phyloP scores from a whole-genome alignment of 768 basidiomycete species.

The Rhodotorula toruloides region DNA sequence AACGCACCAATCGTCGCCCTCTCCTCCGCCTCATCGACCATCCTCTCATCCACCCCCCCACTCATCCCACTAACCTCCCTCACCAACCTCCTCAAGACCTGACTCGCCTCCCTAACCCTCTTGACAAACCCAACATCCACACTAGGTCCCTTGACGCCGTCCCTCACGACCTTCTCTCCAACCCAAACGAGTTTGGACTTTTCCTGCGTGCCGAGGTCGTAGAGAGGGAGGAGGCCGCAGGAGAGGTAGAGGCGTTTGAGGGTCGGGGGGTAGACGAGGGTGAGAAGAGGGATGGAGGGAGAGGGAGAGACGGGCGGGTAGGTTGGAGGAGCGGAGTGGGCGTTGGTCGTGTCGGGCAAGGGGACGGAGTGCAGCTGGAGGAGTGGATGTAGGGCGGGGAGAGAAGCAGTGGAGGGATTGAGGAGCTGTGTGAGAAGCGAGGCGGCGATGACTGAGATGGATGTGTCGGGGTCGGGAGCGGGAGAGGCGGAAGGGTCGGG shows the following conservation, averaged over 20 bases:
- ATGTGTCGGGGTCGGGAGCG: slow-evolving; percentile 5
- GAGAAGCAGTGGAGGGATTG: neutral
- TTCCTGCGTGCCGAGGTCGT: slow-evolving; percentile 57
- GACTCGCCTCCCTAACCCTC: slow-evolving; percentile 22
- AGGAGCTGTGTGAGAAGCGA: slow-evolving; percentile 54
- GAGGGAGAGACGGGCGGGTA: slow-evolving; percentile 18
- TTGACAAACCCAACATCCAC: neutral
- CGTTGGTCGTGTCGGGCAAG: neutral
- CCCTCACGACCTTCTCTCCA: slow-evolving; percentile 67
- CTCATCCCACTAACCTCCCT: slow-evolving; percentile 38
- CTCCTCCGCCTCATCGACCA: slow-evolving; percentile 6
- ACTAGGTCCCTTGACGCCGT: slow-evolving; percentile 61
- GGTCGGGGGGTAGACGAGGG: slow-evolving; percentile 48
- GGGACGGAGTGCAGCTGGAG: slow-evolving; percentile 4
- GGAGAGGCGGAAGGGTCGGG: slow-evolving; percentile 48
- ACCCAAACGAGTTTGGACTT: slow-evolving; percentile 61
- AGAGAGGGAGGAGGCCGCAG: slow-evolving; percentile 67
- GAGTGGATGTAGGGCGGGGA: slow-evolving; percentile 23
- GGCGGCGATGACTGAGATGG: slow-evolving; percentile 49
- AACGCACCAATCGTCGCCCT: slow-evolving; percentile 26
- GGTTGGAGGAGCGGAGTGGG: slow-evolving; percentile 4
- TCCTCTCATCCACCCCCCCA: neutral
- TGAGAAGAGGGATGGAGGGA: slow-evolving; percentile 41
- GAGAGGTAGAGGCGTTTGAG: slow-evolving; percentile 70
- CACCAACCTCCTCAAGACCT: slow-evolving; percentile 32